Percentiles rank a stretch among this genome's conserved stretches.
These are phyloP conservation scores for Tolypocladium capitatum DNA, from an alignment of 2,329 filamentous ascomycete genomes.

Conservation along the genomic window DNA sequence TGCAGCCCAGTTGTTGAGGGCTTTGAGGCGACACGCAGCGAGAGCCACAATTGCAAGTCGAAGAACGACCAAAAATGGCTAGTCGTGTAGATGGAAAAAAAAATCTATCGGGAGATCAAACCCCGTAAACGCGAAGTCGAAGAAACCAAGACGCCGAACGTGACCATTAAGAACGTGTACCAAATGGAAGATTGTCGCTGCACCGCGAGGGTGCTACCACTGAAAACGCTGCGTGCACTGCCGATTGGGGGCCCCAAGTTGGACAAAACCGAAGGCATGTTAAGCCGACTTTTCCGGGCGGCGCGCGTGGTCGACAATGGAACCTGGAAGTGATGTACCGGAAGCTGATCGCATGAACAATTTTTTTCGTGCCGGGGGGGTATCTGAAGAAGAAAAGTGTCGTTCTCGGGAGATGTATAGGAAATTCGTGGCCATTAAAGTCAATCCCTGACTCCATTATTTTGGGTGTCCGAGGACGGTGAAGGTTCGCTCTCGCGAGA, in stretches of 20 bases:
- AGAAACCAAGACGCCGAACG: constrained; percentile 13
- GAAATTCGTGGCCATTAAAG: constrained; percentile 22
- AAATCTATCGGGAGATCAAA: constrained; percentile 1
- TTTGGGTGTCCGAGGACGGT: constrained; percentile 1
- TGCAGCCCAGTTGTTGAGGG: neutral
- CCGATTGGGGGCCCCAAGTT: neutral
- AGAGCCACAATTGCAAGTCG: constrained; percentile 2
- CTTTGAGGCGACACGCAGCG: neutral
- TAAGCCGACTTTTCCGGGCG: neutral
- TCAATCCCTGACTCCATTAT: constrained; percentile 5
- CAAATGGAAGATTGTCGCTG: constrained; percentile 3
- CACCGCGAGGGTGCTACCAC: neutral
- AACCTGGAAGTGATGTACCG: constrained; percentile 8
- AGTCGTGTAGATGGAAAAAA: neutral
- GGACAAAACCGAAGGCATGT: neutral
- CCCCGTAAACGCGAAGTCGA: neutral
- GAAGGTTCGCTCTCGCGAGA: neutral
- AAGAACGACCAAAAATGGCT: constrained; percentile 10
- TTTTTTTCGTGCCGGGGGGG: constrained; percentile 24
- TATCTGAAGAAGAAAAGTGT: constrained; percentile 25
- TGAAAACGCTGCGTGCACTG: neutral
- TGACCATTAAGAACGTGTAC: constrained; percentile 22
- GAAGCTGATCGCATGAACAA: constrained; percentile 15
- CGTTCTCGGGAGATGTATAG: constrained; percentile 18
- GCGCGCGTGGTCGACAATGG: neutral